These are phyloP conservation scores for Penicillium taxi DNA, from an alignment of 495 filamentous ascomycete species.

Conservation along the genomic window DNA sequence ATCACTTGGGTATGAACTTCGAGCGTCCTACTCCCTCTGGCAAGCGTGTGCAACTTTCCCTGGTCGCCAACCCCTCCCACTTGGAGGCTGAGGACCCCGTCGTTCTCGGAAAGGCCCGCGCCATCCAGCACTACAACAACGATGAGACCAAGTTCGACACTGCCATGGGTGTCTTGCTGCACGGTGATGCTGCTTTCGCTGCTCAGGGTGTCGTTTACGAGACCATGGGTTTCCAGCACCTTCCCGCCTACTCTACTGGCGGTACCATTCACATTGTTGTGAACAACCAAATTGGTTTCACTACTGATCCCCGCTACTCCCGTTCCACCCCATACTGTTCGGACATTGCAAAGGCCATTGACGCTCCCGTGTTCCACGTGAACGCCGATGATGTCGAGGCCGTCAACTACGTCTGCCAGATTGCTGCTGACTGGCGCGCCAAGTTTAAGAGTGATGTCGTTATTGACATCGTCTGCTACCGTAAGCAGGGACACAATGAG, in stretches of 20 bases:
- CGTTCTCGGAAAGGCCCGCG: constrained; percentile 91
- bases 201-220: constrained; percentile 97
- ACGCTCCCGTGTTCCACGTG: constrained; percentile 97
- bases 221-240: constrained; percentile 92
- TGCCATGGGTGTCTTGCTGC: constrained; percentile 91
- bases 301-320: constrained; percentile 94
- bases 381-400: constrained; percentile 98
- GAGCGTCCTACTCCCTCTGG: constrained; percentile 96
- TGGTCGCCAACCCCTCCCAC: constrained; percentile 98
- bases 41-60: constrained; percentile 95
- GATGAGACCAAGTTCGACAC: constrained; percentile 80
- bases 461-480: constrained; percentile 97
- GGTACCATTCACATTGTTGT: constrained; percentile 96
- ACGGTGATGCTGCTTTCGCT: constrained; percentile 96
- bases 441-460: constrained; percentile 97
- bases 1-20: constrained; percentile 99
- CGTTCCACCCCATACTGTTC: constrained; percentile 98
- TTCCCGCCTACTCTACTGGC: constrained; percentile 92
- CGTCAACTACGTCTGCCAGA: constrained; percentile 94
- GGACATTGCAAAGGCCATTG: constrained; percentile 97
- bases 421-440: constrained; percentile 94
- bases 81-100: constrained; percentile 97
- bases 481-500: constrained; percentile 98
- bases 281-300: constrained; percentile 99
- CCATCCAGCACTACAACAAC: constrained; percentile 98